Evolutionary conservation across 2,329 filamentous ascomycete genomes (phyloP), one percentile per base, ranked within the genome.

Genomic region (Alternaria angustiovoidea): DNA sequence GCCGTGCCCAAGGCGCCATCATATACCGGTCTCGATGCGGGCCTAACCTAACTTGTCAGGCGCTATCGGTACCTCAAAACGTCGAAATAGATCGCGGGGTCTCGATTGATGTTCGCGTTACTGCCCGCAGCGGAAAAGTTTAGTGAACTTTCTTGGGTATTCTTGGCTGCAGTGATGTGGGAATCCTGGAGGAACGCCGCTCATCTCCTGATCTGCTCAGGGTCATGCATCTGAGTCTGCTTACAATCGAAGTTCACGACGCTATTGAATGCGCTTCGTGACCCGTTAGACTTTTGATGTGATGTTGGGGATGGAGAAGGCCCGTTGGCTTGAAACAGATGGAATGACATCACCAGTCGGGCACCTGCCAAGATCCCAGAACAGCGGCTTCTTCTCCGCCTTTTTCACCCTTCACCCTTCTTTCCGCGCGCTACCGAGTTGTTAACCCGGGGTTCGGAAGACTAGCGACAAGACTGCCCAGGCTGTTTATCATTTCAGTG

Each of bases 341-440:
- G 22, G 12, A 28, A 54, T 58, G 55, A 62, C 60, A 56, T 56
- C 60, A 62, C 26, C 20, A 20, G 18, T 41, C 32, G 36, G 6
- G 2, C 34, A 6, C 43, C 16, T 38, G 60, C 60, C 60, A 62
- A 62, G 60, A 59, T 14, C 11, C 1, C n/a, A 41, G 9, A 28
- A 28, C 30, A n/a, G 28, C 52, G 52, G 57, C 28, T 28, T 59
- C 36, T 12, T 41, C 52, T 55, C 51, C 46, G 57, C 36, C 26
- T 42, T 38, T 39, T 26, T 28, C 28, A 30, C 28, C 9, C 28
- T 30, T 30, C 16, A 32, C 26, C n/a, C 24, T 20, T 2, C 16
- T 54, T 39, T 30, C 42, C 42, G 42, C 26, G 46, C 34, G 24
- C 55, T 47, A 54, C 32, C 43, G 22, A 30, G 12, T 30, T 30